Conservation (phyloP, 2,329 filamentous ascomycete species). For the Trichoderma sp. region DNA sequence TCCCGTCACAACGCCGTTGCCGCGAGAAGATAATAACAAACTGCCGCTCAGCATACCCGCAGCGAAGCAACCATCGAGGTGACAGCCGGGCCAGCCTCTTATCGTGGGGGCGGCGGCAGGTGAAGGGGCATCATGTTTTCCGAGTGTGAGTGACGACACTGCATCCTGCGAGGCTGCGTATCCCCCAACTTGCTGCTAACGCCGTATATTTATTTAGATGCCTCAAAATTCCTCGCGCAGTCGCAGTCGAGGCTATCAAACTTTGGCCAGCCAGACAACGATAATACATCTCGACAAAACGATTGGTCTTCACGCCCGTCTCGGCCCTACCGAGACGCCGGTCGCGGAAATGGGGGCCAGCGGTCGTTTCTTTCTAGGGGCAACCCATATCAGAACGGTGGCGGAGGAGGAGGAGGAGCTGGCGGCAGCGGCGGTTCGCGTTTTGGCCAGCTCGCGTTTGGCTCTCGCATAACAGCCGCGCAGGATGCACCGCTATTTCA, state of each 20-base stretch:
- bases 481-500: slow-evolving; percentile 93
- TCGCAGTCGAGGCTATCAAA: slow-evolving; percentile 86
- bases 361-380: slow-evolving; percentile 50
- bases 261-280: slow-evolving; percentile 62
- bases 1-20: slow-evolving; percentile 21
- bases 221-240: slow-evolving; percentile 93
- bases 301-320: slow-evolving; percentile 42
- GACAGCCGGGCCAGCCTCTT: slow-evolving; percentile 17
- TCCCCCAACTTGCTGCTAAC: slow-evolving; percentile 28
- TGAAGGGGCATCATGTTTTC: slow-evolving; percentile 55
- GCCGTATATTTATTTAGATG: slow-evolving; percentile 63
- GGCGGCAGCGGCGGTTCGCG: slow-evolving; percentile 58
- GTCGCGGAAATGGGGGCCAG: slow-evolving; percentile 36
- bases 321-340: slow-evolving; percentile 38
- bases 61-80: slow-evolving; percentile 7
- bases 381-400: slow-evolving; percentile 83
- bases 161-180: not conserved
- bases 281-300: slow-evolving; percentile 34
- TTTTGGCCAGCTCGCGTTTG: slow-evolving; percentile 72
- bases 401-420: slow-evolving; percentile 33
- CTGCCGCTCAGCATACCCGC: not conserved
- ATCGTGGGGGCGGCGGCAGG: slow-evolving; percentile 39
- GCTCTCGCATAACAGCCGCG: slow-evolving; percentile 69
- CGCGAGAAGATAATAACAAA: not conserved
- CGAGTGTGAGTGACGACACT: slow-evolving; percentile 68